These are phyloP conservation scores for Cystofilobasidium macerans DNA, from an alignment of 768 basidiomycete genomes.

Conservation along the genomic window DNA sequence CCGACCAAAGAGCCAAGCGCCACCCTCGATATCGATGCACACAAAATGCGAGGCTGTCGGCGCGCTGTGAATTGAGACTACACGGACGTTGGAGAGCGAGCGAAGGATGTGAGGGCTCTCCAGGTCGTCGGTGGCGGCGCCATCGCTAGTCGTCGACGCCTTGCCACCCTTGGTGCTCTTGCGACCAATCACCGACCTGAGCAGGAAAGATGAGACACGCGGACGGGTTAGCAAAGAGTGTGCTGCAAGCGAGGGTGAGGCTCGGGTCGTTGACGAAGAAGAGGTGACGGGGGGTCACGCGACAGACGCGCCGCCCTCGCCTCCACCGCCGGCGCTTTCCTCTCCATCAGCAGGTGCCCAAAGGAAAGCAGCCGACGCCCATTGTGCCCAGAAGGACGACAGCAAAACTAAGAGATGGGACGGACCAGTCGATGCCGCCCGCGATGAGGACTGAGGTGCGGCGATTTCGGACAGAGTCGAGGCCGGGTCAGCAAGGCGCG, in stretches of 20 bases:
- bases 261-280: too few species aligned
- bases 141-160: background rate
- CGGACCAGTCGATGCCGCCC: constrained; percentile 25
- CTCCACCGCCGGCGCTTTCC: too few species aligned
- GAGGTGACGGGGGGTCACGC: too few species aligned
- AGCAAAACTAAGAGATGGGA: background rate
- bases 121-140: constrained; percentile 51
- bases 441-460: constrained; percentile 8
- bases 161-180: too few species aligned
- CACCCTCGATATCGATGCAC: constrained; percentile 45
- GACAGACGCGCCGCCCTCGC: too few species aligned
- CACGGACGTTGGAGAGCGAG: constrained; percentile 68
- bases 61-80: constrained; percentile 55
- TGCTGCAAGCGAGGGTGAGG: too few species aligned
- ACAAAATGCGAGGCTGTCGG: constrained; percentile 34
- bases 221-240: too few species aligned
- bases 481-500: background rate
- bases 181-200: too few species aligned
- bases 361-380: background rate
- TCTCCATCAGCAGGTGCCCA: background rate
- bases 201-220: too few species aligned
- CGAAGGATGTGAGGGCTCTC: constrained; percentile 80
- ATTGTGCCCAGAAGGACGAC: background rate
- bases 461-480: background rate
- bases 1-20: constrained; percentile 83